Base-by-base conservation (phyloP, 129 eudicot species). In the Artemisia argyi region DNA sequence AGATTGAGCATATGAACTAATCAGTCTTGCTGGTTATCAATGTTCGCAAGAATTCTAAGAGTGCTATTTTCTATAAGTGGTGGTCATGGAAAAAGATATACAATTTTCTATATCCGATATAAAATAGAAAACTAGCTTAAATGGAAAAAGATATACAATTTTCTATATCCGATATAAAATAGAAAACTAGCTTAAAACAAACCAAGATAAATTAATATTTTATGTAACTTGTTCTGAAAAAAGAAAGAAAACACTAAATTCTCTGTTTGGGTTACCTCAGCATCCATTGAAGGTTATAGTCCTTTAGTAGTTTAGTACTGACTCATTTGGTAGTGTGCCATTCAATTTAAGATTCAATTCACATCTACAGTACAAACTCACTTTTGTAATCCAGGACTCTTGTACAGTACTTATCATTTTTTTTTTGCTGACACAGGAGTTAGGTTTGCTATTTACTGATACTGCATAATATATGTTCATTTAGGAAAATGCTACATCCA, bases 311-410 rank as follows among this genome's bases (percentile, higher is more conserved):
- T 51, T 49, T 11, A 50, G 13, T 39, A 60, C 81, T 69, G 71
- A 69, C 76, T 35, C 70, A 30, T 16, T 68, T 49, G 58, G 50
- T 32, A 75, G 20, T 57, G 44, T 44, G 67, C 51, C 51, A 59
- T 68, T 60, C 64, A 68, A 49, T 30, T 76, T 76, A 76, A 48
- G 62, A 48, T 75, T 75, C 32, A 75, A 19, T 35, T 57, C 64
- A 74, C 51, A 20, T 51, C 54, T 22, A 73, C 63, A 14, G 3
- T 22, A 73, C 63, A 14, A 7, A 32, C 52, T 5, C 55, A 39
- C 32, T 14, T 19, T 71, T 13, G 20, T 52, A 11, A 8, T 68
- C 61, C 73, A 68, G 48, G 61, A 68, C 61, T 30, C 11, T 54
- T 54, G 50, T 69, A 54, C 73, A 32, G 11, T 71, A 9, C 3